Conservation (phyloP, 1,284 basidiomycete genomes). For the Cryptococcus deneoformans region DNA sequence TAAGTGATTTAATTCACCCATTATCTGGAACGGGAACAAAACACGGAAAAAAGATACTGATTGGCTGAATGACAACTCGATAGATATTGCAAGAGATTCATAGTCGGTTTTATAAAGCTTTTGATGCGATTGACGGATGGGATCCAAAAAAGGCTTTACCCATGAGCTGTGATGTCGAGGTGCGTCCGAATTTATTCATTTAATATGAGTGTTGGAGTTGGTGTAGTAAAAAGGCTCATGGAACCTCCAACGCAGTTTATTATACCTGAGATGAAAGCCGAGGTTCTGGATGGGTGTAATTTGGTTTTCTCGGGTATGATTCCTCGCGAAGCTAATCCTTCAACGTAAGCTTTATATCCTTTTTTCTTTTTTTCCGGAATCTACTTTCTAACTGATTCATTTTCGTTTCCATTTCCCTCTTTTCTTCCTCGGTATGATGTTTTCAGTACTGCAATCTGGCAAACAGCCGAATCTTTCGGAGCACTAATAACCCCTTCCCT, state of each 20-base stretch:
- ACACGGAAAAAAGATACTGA: too few relatives aligned
- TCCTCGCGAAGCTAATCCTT: constrained; percentile 74
- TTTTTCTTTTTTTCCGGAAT: too few relatives aligned
- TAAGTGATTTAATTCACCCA: constrained; percentile 23
- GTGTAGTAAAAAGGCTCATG: neutral
- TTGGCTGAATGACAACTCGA: neutral
- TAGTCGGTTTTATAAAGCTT: constrained; percentile 12
- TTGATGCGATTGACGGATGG: constrained; percentile 8
- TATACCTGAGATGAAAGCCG: constrained; percentile 72
- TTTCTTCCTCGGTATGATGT: neutral
- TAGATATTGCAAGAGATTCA: constrained; percentile 18
- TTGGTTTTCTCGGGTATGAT: constrained; percentile 93
- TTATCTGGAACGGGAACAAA: neutral
- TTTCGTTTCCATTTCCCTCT: neutral
- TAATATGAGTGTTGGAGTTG: neutral
- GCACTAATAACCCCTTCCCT: constrained; percentile 73
- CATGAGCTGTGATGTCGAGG: constrained; percentile 59
- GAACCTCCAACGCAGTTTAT: constrained; percentile 58
- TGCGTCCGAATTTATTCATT: constrained; percentile 42
- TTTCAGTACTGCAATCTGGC: constrained; percentile 76
- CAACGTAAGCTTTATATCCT: constrained; percentile 49
- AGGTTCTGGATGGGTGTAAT: constrained; percentile 71
- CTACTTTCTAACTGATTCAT: neutral
- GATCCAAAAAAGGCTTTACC: constrained; percentile 13
- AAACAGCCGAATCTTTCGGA: constrained; percentile 81